These are phyloP conservation scores for Tinospora cordifolia DNA, from an alignment of 164 flowering plant species.

Conservation along the genomic window DNA sequence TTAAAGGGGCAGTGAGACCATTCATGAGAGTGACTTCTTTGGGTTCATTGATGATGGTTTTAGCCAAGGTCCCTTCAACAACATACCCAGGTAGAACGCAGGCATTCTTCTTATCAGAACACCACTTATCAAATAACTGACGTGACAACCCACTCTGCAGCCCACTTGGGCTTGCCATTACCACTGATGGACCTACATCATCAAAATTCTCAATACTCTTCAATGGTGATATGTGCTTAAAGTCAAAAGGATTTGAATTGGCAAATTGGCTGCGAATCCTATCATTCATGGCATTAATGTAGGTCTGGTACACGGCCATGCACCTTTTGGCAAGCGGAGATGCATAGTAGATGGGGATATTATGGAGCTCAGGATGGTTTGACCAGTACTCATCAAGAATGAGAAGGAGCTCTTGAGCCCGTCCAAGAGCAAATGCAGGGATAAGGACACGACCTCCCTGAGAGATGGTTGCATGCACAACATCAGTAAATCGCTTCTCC, in stretches of 20 bases:
- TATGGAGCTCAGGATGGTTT: constrained; percentile 82
- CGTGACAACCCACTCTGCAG: constrained; percentile 92
- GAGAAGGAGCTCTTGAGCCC: constrained; percentile 92
- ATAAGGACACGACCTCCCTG: constrained; percentile 95
- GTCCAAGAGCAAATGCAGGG: constrained; percentile 95
- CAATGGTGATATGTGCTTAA: constrained; percentile 74
- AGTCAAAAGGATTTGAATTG: constrained; percentile 76
- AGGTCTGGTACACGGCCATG: constrained; percentile 90
- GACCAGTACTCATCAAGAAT: constrained; percentile 97
- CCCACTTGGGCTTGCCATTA: constrained; percentile 93
- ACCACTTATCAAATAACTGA: constrained; percentile 92
- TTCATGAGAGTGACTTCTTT: constrained; percentile 90
- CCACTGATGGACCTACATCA: constrained; percentile 93
- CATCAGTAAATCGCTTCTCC: constrained; percentile 92
- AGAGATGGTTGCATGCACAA: constrained; percentile 68
- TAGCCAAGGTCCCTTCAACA: constrained; percentile 86
- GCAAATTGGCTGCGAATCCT: constrained; percentile 77
- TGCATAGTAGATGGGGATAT: constrained; percentile 90
- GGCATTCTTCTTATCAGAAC: constrained; percentile 85
- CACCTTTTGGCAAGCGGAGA: constrained; percentile 95
- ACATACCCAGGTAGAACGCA: constrained; percentile 93
- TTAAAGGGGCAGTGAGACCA: constrained; percentile 82
- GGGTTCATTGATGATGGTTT: constrained; percentile 83
- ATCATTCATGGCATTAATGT: constrained; percentile 91
- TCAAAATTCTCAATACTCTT: constrained; percentile 78